Percentiles rank a stretch among this genome's conserved stretches.
phyloP scores from a whole-genome alignment of 192 early-diverging fungal species.

The Coemansia sp. region DNA sequence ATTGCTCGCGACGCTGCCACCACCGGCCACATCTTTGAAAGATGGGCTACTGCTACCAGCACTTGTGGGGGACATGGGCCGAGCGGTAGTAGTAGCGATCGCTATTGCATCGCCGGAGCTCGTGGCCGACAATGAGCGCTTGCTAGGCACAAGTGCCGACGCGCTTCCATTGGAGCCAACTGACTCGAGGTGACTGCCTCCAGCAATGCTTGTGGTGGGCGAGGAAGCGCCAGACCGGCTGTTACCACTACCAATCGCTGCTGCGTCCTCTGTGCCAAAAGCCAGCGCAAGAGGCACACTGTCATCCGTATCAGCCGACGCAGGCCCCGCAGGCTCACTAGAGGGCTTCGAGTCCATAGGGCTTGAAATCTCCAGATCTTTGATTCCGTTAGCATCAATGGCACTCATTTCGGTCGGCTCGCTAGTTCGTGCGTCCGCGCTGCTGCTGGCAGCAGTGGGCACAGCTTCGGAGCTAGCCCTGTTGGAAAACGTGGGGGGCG shows the following conservation, averaged over 20 bases:
- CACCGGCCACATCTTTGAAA: neutral
- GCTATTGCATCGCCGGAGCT: slow-evolving; percentile 16
- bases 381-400: slow-evolving; percentile 29
- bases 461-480: slow-evolving; percentile 23
- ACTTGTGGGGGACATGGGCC: slow-evolving; percentile 1
- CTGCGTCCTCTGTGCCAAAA: neutral
- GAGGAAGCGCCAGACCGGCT: slow-evolving; percentile 14
- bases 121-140: slow-evolving; percentile 33
- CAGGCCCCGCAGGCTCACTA: neutral
- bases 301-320: neutral
- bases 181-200: slow-evolving; percentile 4
- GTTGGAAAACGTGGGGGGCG: slow-evolving; percentile 12
- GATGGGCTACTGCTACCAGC: slow-evolving; percentile 1
- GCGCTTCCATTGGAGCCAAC: slow-evolving; percentile 10
- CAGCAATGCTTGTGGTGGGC: slow-evolving; percentile 8
- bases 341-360: slow-evolving; percentile 5
- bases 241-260: neutral
- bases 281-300: neutral
- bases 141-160: slow-evolving; percentile 44
- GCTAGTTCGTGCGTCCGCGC: neutral
- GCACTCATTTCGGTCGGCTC: slow-evolving; percentile 4
- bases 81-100: neutral
- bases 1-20: neutral
- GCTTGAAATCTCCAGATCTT: slow-evolving; percentile 37
- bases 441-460: neutral